Evolutionary conservation across 495 filamentous ascomycete genomes (phyloP), one percentile per base, ranked within the genome.

Genomic region (Parathielavia appendiculata): DNA sequence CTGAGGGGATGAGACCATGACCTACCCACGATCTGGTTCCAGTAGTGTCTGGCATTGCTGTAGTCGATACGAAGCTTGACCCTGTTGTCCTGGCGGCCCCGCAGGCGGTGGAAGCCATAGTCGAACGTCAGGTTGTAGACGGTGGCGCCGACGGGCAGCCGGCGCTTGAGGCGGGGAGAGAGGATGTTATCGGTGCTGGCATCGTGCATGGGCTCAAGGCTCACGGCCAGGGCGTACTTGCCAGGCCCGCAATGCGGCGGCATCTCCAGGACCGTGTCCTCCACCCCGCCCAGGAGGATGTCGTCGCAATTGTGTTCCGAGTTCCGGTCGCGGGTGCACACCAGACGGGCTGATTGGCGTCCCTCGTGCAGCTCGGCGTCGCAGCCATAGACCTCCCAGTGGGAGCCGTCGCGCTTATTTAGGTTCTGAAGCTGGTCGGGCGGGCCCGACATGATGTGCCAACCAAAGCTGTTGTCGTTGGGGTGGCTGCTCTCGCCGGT

Each of bases 201-300:
- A 35, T 48, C 52, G n/a, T n/a, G n/a, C n/a, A n/a, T n/a, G n/a
- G n/a, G n/a, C n/a, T n/a, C n/a, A n/a, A 76, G 54, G 7, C 30
- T 48, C 12, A 71, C 63, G 5, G 69, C 71, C 1, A 78, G 63
- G 26, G 75, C 73, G 51, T 78, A 78, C 38, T 62, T 66, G 8
- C 70, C 67, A 0, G 66, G 67, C 3, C 74, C 73, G 54, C 73
- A 76, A 5, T 54, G 34, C n/a, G 39, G 16, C 0, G 73, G 71
- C 70, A 76, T 73, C 54, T 73, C 52, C 7, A 76, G 20, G 53
- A 79, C 67, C 0, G 68, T 76, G 3, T 53, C 68, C 13, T 60
- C 57, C 11, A 67, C 64, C 11, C 53, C 71, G 22, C 66, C 69
- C 5, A 63, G 66, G 36, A 55, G 40, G 35, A 74, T 71, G n/a